Conservation (phyloP, 306 rosid species). For the Purshia tridentata region DNA sequence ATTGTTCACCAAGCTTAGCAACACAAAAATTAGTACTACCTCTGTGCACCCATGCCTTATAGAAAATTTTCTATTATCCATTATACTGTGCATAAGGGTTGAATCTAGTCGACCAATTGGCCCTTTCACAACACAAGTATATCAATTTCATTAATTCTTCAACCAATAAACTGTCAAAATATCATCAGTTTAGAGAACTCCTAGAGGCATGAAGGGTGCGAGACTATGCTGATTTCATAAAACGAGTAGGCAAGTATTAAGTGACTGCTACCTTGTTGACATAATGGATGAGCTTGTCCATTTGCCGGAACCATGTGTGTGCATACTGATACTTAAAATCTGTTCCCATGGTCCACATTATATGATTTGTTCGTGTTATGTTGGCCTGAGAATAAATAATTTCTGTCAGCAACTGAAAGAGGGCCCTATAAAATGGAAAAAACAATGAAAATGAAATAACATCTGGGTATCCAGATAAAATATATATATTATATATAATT, state of each 20-base stretch:
- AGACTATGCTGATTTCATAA: conserved; percentile 2
- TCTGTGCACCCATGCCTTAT: too few species aligned
- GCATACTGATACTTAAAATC: conserved; percentile 98
- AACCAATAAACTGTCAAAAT: not conserved
- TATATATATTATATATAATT: not conserved
- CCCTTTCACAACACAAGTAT: conserved; percentile 5
- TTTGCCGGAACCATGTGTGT: conserved; percentile 75
- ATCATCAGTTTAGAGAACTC: not conserved
- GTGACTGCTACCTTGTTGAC: conserved; percentile 61
- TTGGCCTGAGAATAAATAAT: conserved; percentile 68
- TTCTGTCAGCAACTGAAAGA: conserved; percentile 26
- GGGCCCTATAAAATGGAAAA: conserved; percentile 22
- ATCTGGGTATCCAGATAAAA: not conserved
- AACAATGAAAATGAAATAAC: conserved; percentile 4
- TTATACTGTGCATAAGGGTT: too few species aligned
- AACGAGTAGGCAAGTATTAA: conserved; percentile 19
- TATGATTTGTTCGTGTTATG: conserved; percentile 84
- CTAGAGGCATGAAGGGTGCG: not conserved
- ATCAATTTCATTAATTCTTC: not conserved
- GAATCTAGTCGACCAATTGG: not conserved
- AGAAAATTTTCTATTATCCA: too few species aligned
- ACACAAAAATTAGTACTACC: too few species aligned
- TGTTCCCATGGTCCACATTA: conserved; percentile 99
- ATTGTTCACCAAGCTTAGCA: too few species aligned
- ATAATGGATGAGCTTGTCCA: conserved; percentile 95